Evolutionary conservation across 441 rosid species (phyloP), one percentile per base, ranked within the genome.

Genomic region (Adansonia grandidieri): DNA sequence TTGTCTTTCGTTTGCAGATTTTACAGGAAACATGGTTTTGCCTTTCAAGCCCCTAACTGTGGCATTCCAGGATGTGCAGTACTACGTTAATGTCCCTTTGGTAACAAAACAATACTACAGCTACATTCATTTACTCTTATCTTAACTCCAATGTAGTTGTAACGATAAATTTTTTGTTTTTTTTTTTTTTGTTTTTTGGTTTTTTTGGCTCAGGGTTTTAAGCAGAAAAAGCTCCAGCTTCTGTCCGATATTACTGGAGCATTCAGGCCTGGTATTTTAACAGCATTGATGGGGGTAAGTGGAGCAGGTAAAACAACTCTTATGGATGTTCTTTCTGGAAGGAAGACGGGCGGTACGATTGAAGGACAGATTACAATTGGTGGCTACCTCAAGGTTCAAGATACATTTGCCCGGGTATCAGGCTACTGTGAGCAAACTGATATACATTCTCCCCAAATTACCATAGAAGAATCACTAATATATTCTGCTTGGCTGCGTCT

Each of bases 221-320:
- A 78, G 9, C 78, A 80, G 48, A 82, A 79, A 68, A 88, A 83
- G 75, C 85, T 90, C 9, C 91, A 88, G 79, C 88, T 91, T 45
- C 90, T 91, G 22, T 72, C 77, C 14, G 86, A 83, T 56, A 84
- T 91, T 71, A 88, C 88, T 0, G 91, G 93, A 13, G 82, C 88
- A 47, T 87, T 91, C 54, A 84, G 88, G 80, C 93, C 93, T n/a
- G 93, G 96, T 4, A 69, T 89, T 40, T 86, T 91, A 19, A 90
- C 93, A 48, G 96, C 96, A 11, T 50, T 91, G 75, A 90, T 91
- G 93, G 96, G 93, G 17, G 93, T 89, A 22, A 91, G 91, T 78
- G 96, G 96, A 60, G 93, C 96, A 14, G 96, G 96, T 11, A 91
- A 91, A 82, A 91, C 96, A 45, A 91, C 93, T 20, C 90, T 90